Percentiles rank a stretch among this genome's conserved stretches.
These are phyloP conservation scores for Nidularia sp. DNA, from an alignment of 768 basidiomycete genomes.

Conservation along the genomic window DNA sequence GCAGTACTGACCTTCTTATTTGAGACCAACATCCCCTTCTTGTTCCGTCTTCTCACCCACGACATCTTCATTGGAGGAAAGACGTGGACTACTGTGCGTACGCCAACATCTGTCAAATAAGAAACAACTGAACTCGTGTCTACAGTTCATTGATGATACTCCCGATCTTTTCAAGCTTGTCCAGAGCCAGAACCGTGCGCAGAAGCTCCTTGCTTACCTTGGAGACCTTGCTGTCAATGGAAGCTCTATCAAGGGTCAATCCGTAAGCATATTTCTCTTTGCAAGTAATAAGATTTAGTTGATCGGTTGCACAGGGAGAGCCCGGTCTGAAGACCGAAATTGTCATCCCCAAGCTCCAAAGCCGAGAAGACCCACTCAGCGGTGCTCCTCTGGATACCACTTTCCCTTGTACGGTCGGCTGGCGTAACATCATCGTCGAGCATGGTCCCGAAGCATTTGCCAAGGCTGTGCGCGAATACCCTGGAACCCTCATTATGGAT, in stretches of 20 bases:
- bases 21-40: slow-evolving; percentile 98
- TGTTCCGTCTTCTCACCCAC: slow-evolving; percentile 96
- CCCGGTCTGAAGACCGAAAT: slow-evolving; percentile 92
- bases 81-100: slow-evolving; percentile 85
- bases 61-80: slow-evolving; percentile 94
- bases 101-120: background rate
- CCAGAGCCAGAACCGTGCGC: slow-evolving; percentile 95
- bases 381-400: slow-evolving; percentile 74
- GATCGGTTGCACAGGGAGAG: slow-evolving; percentile 56
- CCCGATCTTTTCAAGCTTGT: slow-evolving; percentile 99
- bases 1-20: no score
- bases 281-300: background rate
- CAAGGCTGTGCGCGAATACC: slow-evolving; percentile 94
- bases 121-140: background rate
- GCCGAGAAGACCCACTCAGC: slow-evolving; percentile 67
- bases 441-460: slow-evolving; percentile 98
- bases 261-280: slow-evolving; percentile 24
- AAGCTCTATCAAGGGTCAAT: slow-evolving; percentile 95
- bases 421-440: slow-evolving; percentile 99
- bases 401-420: slow-evolving; percentile 82
- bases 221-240: slow-evolving; percentile 98
- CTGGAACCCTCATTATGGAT: slow-evolving; percentile 94
- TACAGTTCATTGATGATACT: slow-evolving; percentile 97
- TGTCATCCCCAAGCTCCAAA: slow-evolving; percentile 74
- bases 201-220: slow-evolving; percentile 94